Evolutionary conservation across 345 rosid species (phyloP), one percentile per base, ranked within the genome.

Genomic region (Eucalyptus lansdowneana): DNA sequence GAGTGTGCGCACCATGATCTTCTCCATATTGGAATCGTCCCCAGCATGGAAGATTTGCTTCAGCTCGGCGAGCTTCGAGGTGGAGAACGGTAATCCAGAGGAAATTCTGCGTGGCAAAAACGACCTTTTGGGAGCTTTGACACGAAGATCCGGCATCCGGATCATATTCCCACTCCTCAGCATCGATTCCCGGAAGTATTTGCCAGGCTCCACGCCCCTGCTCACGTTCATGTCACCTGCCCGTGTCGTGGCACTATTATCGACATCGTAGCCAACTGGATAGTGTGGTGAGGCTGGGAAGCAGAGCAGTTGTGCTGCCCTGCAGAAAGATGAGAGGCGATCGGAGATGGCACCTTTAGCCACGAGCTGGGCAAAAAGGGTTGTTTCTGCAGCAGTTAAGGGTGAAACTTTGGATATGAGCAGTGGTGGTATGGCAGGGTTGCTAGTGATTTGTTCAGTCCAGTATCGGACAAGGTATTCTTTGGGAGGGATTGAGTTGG

Each of bases 81-180:
- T 90, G 7, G 99, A 94, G 86, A 96, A 94, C 2, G 99, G 98
- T 87, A 96, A 80, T 86, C 95, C 94, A 0, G 96, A 93, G 11
- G 90, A 62, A 21, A 97, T 95, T 2, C 91, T 83, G 7, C 97
- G 97, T 91, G 99, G 99, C 87, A 96, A 91, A 96, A 97, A 96
- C 62, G 98, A 94, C 94, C 99, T 96, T 92, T 90, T 83, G 24
- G 98, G 99, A 98, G 96, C 96, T 91, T 92, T 96, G 93, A 97
- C 99, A 15, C 27, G 89, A 56, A 97, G 95, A 91, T 97, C 99
- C 6, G 99, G 98, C 98, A 97, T 94, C 76, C 95, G 95, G 94
- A 97, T 95, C 22, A 89, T 67, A 1, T 91, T 93, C 86, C 99
- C 99, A 87, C 91, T 90, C 90, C 93, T 95, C 29, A 97, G 88